Base-by-base conservation (phyloP, 805 yeast species). In the Lipomyces yamanashiensis region DNA sequence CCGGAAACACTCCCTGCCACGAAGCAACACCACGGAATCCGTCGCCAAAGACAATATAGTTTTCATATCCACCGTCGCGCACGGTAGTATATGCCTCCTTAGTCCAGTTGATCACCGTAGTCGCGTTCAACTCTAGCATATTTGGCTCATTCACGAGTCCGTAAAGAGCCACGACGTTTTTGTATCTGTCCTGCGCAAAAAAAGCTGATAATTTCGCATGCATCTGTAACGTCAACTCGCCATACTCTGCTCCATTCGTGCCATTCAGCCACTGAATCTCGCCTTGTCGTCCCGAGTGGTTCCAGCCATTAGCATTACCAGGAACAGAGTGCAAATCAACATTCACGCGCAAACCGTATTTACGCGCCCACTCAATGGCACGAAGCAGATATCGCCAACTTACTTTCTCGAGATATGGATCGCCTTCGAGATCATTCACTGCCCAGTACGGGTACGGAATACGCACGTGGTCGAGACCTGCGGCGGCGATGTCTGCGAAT, bases 371-470 rank as follows among this genome's bases (percentile, higher is more conserved):
- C 53, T 78, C 82, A 44, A 90, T 76, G 0, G 90, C 89, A 62
- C 82, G 75, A 52, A 87, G 84, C 63, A 90, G 75, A 71, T 87
- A 89, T 52, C 78, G 52, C 77, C 77, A 75, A 8, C 78, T 76
- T 57, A 85, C 85, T 64, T 88, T 90, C 59, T 74, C 84, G 44
- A 90, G 88, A 72, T 87, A 90, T 4, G 97, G 96, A 74, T 92
- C 98, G 59, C 79, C 79, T 21, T 80, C 83, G 51, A 84, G 78
- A 7, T 76, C 72, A 54, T 81, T 73, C 75, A 89, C 90, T 9
- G 97, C 97, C 98, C 98, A 93, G 78, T 92, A 92, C 10, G 97
- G 97, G 60, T 92, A 84, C 51, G 98, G 98, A 64, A 92, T 87
- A 72, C 98, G 85, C 21, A 91, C 97, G 68, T 87, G 80, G 76